Conservation (phyloP, 2,329 filamentous ascomycete genomes). For the Fragosphaeria purpurea region DNA sequence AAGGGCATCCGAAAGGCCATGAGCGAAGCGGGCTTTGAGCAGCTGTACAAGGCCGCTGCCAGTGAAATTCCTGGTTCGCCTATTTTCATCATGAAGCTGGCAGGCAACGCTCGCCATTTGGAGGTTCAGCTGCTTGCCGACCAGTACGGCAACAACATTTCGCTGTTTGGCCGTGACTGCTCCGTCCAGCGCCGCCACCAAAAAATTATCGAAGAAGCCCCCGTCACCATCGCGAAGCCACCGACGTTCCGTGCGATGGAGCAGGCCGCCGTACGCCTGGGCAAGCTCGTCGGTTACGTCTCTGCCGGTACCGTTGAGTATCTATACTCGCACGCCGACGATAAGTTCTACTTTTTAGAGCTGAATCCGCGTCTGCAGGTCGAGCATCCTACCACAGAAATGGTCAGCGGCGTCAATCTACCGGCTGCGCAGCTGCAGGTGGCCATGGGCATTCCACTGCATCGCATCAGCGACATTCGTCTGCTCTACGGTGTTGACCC, state of each 20-base stretch:
- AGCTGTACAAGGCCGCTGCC: conserved; percentile 88
- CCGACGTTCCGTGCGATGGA: conserved; percentile 94
- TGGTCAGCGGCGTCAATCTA: conserved; percentile 96
- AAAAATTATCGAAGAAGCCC: conserved; percentile 99
- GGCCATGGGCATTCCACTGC: conserved; percentile 94
- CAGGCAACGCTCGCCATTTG: conserved; percentile 89
- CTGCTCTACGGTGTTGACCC: conserved; percentile 93
- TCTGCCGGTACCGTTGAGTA: conserved; percentile 98
- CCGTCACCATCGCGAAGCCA: conserved; percentile 87
- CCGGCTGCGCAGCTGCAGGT: conserved; percentile 96
- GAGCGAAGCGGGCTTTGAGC: conserved; percentile 71
- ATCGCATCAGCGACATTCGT: conserved; percentile 92
- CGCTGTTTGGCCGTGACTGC: conserved; percentile 95
- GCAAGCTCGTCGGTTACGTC: conserved; percentile 91
- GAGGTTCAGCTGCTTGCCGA: conserved; percentile 96
- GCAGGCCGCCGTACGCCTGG: conserved; percentile 86
- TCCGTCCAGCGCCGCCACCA: conserved; percentile 97
- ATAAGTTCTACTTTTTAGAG: conserved; percentile 99
- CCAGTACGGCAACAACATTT: conserved; percentile 99
- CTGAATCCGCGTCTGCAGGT: conserved; percentile 98
- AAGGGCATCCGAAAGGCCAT: conserved; percentile 98
- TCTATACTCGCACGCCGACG: conserved; percentile 92
- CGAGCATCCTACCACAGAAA: conserved; percentile 98
- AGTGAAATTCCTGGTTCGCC: conserved; percentile 97
- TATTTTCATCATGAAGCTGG: conserved; percentile 99